Conservation (phyloP, 768 basidiomycete species). For the Suillus spraguei region DNA sequence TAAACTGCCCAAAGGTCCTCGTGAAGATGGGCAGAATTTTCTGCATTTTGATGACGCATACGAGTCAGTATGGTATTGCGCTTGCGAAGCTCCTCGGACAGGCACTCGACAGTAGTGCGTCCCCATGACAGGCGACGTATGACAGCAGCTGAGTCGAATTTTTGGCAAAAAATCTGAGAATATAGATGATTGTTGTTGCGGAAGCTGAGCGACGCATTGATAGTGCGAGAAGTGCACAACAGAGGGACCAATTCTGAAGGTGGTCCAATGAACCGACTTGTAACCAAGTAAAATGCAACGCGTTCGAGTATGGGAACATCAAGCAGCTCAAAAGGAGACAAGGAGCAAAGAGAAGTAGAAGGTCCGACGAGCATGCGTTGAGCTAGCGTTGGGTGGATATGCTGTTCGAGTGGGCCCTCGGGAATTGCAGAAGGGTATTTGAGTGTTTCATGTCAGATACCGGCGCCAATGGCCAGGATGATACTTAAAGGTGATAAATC, state of each 20-base stretch:
- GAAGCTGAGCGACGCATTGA: conserved; percentile 40
- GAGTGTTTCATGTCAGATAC: conserved; percentile 25
- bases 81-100: conserved; percentile 46
- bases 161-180: conserved; percentile 45
- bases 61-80: conserved; percentile 44
- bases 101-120: conserved; percentile 39
- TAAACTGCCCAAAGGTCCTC: conserved; percentile 58
- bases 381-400: not conserved
- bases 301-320: conserved; percentile 35
- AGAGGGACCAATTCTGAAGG: conserved; percentile 42
- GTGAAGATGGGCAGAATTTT: conserved; percentile 15
- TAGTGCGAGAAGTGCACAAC: conserved; percentile 38
- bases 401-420: conserved; percentile 8
- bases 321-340: conserved; percentile 23
- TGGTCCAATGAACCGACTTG: conserved; percentile 44
- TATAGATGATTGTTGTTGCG: conserved; percentile 41
- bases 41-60: conserved; percentile 35
- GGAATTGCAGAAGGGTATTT: conserved; percentile 21
- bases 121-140: conserved; percentile 39
- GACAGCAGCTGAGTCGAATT: conserved; percentile 46
- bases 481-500: conserved; percentile 40
- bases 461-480: conserved; percentile 23
- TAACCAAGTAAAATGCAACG: conserved; percentile 44
- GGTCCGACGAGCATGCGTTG: conserved; percentile 8
- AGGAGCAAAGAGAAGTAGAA: conserved; percentile 11